phyloP scores from a whole-genome alignment of 768 basidiomycete genomes.

The Rhodotorula sphaerocarpa region DNA sequence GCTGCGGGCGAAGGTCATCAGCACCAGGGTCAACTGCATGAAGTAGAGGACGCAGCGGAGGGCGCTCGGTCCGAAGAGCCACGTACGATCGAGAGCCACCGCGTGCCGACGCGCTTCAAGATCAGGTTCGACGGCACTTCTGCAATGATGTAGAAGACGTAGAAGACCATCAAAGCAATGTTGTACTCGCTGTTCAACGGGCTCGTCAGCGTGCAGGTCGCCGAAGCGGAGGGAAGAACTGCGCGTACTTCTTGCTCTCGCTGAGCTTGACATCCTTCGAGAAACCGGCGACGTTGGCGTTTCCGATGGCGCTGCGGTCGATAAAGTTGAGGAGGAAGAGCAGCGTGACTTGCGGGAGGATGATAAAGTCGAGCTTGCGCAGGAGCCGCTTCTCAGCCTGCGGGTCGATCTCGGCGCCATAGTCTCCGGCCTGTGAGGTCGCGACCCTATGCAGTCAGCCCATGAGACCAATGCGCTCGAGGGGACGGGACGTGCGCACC shows the following conservation, averaged over 20 bases:
- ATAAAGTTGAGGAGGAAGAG: conserved; percentile 36
- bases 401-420: conserved; percentile 5
- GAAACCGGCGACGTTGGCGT: conserved; percentile 24
- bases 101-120: conserved; percentile 26
- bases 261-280: conserved; percentile 5
- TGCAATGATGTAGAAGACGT: conserved; percentile 25
- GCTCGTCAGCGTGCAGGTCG: neutral
- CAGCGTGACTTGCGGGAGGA: conserved; percentile 17
- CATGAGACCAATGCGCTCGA: neutral
- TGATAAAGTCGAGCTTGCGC: conserved; percentile 26
- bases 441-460: neutral
- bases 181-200: neutral
- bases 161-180: conserved; percentile 4
- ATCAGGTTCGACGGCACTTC: conserved; percentile 28
- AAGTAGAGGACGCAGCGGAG: neutral
- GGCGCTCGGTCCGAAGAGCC: too few species aligned
- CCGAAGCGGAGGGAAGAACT: neutral
- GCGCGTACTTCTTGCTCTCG: neutral
- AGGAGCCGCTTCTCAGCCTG: conserved; percentile 14
- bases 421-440: neutral
- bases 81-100: conserved; percentile 20
- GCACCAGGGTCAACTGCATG: too few species aligned
- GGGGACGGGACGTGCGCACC: conserved; percentile 1
- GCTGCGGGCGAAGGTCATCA: neutral
- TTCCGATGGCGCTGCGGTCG: conserved; percentile 3